Evolutionary conservation across 257 asterid genomes (phyloP), one percentile per base, ranked within the genome.

Genomic region (Mitragyna speciosa): DNA sequence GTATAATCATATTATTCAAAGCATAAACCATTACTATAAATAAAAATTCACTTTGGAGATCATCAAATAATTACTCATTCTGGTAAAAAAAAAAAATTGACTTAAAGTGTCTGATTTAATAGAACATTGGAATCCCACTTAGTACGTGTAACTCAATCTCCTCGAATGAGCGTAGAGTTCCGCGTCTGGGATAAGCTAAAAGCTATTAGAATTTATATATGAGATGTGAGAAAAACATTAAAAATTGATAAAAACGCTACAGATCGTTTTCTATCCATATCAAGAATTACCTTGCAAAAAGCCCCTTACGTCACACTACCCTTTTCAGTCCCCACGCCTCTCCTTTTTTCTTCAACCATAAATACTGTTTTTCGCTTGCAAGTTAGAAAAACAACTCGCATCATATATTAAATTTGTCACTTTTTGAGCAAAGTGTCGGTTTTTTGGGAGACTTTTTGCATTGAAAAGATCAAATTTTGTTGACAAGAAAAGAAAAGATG

Each of bases 191-290:
- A 36, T 36, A 36, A 36, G 41, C 41, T 36, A 36, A 36, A 36
- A 36, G 4, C 3, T 4, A 36, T 4, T 36, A 36, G 4, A 36
- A 36, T 36, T 36, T 36, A 36, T 1, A 36, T 36, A 36, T 36
- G 41, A 36, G 4, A 36, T 36, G 41, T 36, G 49, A 72, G n/a
- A 72, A 26, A 30, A 63, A 26, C 2, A 63, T 10, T 12, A 47
- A 47, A 47, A 30, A 12, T n/a, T 36, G 4, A 36, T 1, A 36
- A 36, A 36, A 36, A 36, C 4, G 0, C 19, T 51, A 11, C 7
- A 43, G 56, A 47, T 59, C 76, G 64, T 72, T 79, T 72, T 79
- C 75, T 39, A 54, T 26, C 41, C 61, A 52, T 70, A 64, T 80
- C 47, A 59, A 16, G 28, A 36, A 1, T 17, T 63, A 49, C 16